Evolutionary conservation across 495 filamentous ascomycete species (phyloP).

Genomic region (Neurospora sp.): DNA sequence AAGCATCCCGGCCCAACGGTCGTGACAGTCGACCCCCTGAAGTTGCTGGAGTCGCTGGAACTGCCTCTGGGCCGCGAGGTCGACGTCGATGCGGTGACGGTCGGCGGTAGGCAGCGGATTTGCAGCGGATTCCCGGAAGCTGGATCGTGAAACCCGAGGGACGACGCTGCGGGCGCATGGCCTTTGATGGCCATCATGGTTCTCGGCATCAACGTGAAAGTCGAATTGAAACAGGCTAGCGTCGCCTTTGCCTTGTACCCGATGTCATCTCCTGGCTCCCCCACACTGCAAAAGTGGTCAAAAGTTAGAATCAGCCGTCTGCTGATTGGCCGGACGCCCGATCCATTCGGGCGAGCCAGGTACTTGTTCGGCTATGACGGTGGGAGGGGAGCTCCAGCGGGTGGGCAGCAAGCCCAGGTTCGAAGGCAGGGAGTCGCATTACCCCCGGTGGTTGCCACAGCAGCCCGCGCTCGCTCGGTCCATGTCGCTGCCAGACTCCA

Average conservation of each 20-base stretch:
- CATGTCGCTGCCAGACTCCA: background rate
- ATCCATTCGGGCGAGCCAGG: conserved; percentile 18
- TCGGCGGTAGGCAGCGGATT: background rate
- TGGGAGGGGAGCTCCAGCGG: conserved; percentile 17
- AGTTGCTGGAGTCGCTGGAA: background rate
- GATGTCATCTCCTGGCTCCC: conserved; percentile 21
- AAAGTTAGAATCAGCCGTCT: conserved; percentile 13
- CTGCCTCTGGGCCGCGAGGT: background rate
- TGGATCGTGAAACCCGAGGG: background rate
- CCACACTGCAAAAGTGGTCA: conserved; percentile 14
- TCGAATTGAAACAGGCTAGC: conserved; percentile 13
- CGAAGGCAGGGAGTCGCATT: background rate
- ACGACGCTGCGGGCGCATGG: background rate
- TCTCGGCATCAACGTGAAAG: background rate
- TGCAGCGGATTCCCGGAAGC: background rate
- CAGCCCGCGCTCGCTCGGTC: background rate
- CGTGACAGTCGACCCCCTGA: background rate
- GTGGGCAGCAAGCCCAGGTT: background rate
- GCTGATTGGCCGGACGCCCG: conserved; percentile 14
- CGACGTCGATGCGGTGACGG: background rate
- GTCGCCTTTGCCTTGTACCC: conserved; percentile 6
- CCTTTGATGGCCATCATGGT: background rate
- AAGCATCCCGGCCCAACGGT: background rate
- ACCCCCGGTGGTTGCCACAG: background rate
- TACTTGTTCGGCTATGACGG: conserved; percentile 28